A percentile compares a stretch with the other conserved stretches of the same genome.
Evolutionary conservation across 768 basidiomycete genomes (phyloP).

Genomic region (Naematelia aurantialba): DNA sequence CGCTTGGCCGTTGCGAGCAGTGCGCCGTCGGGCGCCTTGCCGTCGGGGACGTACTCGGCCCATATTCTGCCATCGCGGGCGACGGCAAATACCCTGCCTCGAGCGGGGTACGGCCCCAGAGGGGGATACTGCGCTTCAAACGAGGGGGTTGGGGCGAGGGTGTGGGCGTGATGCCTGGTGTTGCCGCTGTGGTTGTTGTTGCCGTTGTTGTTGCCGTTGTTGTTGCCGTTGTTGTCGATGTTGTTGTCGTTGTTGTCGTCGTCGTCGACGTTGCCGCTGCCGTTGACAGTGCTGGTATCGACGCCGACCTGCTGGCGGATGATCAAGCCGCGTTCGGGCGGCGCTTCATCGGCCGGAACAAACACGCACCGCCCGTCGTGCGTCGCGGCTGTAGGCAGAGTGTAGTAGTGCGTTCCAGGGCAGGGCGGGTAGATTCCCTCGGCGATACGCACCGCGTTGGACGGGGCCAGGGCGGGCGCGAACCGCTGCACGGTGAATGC

Average conservation of each 20-base stretch:
- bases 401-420: neutral
- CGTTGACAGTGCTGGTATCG: neutral
- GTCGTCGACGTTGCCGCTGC: no score
- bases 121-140: neutral
- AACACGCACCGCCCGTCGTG: neutral
- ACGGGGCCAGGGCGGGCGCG: neutral
- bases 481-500: neutral
- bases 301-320: neutral
- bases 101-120: neutral
- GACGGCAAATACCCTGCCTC: neutral
- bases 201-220: no score
- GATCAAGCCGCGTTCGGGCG: conserved; percentile 4
- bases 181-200: no score
- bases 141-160: no score
- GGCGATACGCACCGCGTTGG: neutral
- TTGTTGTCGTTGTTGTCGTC: no score
- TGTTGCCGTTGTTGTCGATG: no score
- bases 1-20: neutral
- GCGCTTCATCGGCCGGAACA: neutral
- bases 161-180: no score
- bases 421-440: neutral
- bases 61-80: neutral
- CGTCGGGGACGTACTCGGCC: neutral
- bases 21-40: neutral
- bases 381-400: neutral